These are phyloP conservation scores for Cordyceps fumosorosea DNA, from an alignment of 2,329 filamentous ascomycete genomes.

Conservation along the genomic window DNA sequence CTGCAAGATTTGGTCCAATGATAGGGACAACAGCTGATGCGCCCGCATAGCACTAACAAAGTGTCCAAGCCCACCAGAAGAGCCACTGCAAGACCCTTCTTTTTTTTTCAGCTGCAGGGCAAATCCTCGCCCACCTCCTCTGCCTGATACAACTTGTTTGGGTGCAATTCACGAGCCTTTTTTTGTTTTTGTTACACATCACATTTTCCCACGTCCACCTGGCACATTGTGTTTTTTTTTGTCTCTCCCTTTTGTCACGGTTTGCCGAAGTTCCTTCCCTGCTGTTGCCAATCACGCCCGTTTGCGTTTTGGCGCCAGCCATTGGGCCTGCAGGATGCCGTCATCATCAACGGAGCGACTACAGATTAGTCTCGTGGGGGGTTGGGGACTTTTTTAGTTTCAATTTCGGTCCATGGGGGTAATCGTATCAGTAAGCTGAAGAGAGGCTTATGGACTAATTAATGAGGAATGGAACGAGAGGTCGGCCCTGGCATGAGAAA, in stretches of 20 bases:
- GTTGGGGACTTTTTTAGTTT: neutral
- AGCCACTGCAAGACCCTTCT: neutral
- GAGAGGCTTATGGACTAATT: neutral
- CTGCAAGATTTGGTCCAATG: neutral
- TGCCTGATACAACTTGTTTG: neutral
- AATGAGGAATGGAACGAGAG: neutral
- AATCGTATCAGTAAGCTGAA: too few species aligned
- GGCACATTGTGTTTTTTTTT: neutral
- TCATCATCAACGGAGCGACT: neutral
- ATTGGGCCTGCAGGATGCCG: neutral
- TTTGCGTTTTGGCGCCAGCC: neutral
- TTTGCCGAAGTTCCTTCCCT: neutral
- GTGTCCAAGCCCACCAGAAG: neutral
- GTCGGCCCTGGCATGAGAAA: neutral
- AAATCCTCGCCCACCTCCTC: neutral
- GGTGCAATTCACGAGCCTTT: neutral
- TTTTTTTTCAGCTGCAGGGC: neutral
- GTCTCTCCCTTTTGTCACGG: neutral
- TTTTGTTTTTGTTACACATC: neutral
- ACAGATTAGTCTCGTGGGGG: neutral
- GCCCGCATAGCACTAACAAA: constrained; percentile 1
- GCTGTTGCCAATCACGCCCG: neutral
- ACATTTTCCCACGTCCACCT: neutral
- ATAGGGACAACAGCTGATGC: neutral
- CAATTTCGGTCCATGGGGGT: neutral